phyloP scores from a whole-genome alignment of 1,139 yeast species.

The Yamadazyma siamensis region DNA sequence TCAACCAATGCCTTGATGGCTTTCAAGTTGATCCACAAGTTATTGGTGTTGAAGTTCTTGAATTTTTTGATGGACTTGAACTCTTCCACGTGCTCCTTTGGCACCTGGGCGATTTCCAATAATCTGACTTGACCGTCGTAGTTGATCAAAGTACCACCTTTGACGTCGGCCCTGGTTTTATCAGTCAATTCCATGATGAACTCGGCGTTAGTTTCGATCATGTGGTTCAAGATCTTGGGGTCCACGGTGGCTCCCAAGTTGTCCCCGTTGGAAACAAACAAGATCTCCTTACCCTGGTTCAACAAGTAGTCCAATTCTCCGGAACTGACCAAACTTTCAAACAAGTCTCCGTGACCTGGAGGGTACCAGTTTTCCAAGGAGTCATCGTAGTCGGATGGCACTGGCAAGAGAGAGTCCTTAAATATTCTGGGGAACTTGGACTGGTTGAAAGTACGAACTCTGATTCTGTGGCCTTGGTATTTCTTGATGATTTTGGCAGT shows the following conservation, averaged over 20 bases:
- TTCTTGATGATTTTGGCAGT: conserved; percentile 94
- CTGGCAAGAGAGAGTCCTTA: conserved; percentile 92
- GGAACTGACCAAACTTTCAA: conserved; percentile 82
- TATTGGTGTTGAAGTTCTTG: conserved; percentile 96
- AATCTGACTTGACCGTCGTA: conserved; percentile 94
- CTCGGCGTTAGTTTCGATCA: conserved; percentile 88
- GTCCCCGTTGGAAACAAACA: conserved; percentile 97
- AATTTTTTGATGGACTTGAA: conserved; percentile 96
- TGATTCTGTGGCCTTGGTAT: conserved; percentile 94
- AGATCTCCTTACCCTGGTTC: conserved; percentile 90
- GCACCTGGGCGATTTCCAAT: conserved; percentile 97
- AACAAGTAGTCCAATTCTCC: conserved; percentile 90
- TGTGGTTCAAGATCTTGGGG: conserved; percentile 83
- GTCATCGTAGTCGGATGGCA: conserved; percentile 75
- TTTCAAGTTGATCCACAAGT: conserved; percentile 93
- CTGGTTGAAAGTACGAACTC: conserved; percentile 95
- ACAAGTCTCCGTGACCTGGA: conserved; percentile 98
- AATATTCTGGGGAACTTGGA: conserved; percentile 94
- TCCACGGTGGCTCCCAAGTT: conserved; percentile 98
- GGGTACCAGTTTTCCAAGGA: conserved; percentile 92
- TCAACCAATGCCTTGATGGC: conserved; percentile 93
- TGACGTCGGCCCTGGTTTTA: conserved; percentile 98
- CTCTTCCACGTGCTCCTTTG: conserved; percentile 97
- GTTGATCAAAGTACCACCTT: conserved; percentile 97
- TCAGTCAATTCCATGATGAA: conserved; percentile 98